Evolutionary conservation across 2,329 filamentous ascomycete species (phyloP), one percentile per base, ranked within the genome.

Genomic region (Cladosporium cucumerinum): DNA sequence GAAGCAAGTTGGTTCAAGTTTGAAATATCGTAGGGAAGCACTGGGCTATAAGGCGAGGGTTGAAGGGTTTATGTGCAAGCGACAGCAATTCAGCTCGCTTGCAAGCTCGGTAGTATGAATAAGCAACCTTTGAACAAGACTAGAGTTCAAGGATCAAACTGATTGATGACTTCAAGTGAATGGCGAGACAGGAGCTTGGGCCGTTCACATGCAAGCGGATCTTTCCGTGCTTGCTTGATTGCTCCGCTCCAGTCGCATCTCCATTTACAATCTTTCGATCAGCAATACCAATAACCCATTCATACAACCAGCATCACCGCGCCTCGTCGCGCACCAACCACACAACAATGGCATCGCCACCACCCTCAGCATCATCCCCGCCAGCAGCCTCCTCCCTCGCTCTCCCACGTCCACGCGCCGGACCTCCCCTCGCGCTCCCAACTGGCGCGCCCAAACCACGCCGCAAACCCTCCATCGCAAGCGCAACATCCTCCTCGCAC

Each of bases 401-500:
- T 14, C 64, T 73, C 7, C 71, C 84, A 85, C 26, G 78, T 78
- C 72, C 90, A 89, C 77, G 91, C 89, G 75, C 87, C 88, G 68
- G 49, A 1, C 81, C 83, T 55, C 82, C 85, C 23, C 78, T 88
- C 67, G 80, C 82, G 60, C 73, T 82, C 11, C 81, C 81, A 39
- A 79, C 81, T 54, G 79, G 78, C 2, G 82, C 80, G 0, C 39
- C 76, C 81, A 55, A 92, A 92, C 57, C 61, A 74, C 87, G 89
- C 55, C 88, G 90, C 73, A 93, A 93, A 74, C 83, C 87, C 6
- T 92, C 89, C 14, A 84, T 87, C 3, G 79, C 82, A 28, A 77
- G 82, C 10, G 83, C 84, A 3, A 78, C 82, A 28, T 77, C 83
- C 5, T 85, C 85, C 1, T 81, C 85, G 0, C 89, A 92, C 69